Base-by-base conservation (phyloP, 345 rosid species). In the Streptanthus diversifolius region DNA sequence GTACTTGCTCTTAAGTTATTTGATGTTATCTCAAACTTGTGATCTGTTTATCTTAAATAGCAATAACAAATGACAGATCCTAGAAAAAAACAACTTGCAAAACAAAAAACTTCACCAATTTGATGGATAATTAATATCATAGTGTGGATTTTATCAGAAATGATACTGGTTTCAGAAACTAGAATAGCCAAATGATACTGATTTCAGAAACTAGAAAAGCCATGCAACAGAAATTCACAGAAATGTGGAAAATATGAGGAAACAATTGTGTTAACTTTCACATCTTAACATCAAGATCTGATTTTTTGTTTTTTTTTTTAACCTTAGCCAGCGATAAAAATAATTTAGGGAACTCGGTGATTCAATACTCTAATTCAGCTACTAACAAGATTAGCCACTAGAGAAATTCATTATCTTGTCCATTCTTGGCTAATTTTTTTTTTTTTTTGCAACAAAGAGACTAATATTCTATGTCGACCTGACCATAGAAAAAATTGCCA, bases 31-130 rank as follows among this genome's bases (percentile, higher is more conserved):
- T 0, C 35, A 25, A 40, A 24, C 36, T 70, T 44, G 77, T 58
- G 80, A 79, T 73, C 81, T 74, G 19, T 39, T 33, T 9, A 60
- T 53, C 10, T 61, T 4, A 61, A 15, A n/a, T 2, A 32, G 43
- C 8, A 45, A 32, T 19, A 64, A 8, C 24, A 60, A 60, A 24
- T 2, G 13, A 25, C 13, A 43, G 4, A n/a, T 40, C 36, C 7
- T 27, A 4, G 47, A 60, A 59, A 60, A 59, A 14, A 30, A 3
- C 37, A 54, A 54, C 13, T 29, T 27, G 2, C 68, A 29, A 29
- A 29, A 29, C 54, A 4, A 44, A 44, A 18, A 63, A 7, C 12
- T 54, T 54, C 18, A 53, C 7, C 29, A 21, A 48, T 48, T 19
- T 48, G 53, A 48, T 19, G 51, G 51, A 17, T 45, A 8, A 45